Base-by-base conservation (phyloP, 2,329 filamentous ascomycete species). In the Hypoxylon sp. region DNA sequence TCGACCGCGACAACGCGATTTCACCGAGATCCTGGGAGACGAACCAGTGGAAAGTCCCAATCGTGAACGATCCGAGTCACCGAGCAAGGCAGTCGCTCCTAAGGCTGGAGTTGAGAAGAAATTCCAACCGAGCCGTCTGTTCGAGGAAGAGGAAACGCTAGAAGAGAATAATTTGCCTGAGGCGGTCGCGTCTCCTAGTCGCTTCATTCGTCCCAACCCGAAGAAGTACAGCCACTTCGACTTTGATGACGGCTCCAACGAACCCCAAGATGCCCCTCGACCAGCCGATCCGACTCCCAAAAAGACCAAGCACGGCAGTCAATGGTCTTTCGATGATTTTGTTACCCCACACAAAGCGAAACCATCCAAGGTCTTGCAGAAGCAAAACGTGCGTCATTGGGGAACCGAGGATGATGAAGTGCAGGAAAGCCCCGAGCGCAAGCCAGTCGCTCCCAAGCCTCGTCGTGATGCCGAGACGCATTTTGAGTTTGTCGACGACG, bases 301-400 rank as follows among this genome's bases (percentile, higher is more conserved):
- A 59, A 86, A 85, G 76, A 84, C 85, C 60, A 93, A 92, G 82
- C 90, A 93, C 77, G 83, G 86, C 66, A 90, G 90, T 71, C 91
- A 93, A 69, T 98, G 95, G 94, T 89, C 90, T 53, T 98, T 98
- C 80, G 89, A 93, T 68, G 94, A 97, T 81, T 97, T 97, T 75
- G 83, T 84, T 14, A 97, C 94, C 0, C 95, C 95, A 0, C 87
- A 91, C 71, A 97, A 97, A 84, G 73, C 81, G 26, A 84, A 88
- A 52, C 85, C 87, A 3, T 82, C 85, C 50, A 92, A 91, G 79
- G 79, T 87, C 22, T 77, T 84, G 59, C 87, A 90, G 66, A 83
- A 86, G 42, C 88, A 94, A 76, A 90, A 96, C 68, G 86, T 90
- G 67, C 91, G 92, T 61, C 91, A 96, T 78, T 97, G 93, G 89